Percentiles rank a stretch among this genome's conserved stretches.
Conservation (phyloP, 257 asterid species). For the Scutellaria minor region DNA sequence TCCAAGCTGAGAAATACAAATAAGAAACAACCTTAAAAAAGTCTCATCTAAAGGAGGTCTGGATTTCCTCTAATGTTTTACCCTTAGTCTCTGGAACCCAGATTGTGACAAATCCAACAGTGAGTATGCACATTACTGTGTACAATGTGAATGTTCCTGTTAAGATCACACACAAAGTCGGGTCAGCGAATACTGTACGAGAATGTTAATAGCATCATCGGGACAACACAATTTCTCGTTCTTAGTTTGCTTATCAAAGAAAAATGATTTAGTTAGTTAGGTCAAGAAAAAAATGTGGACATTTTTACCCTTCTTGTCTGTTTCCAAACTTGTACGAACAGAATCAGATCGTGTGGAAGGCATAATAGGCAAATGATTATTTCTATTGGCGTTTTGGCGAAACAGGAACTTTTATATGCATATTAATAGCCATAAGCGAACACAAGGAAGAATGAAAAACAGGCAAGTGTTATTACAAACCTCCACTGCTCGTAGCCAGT, state of each 20-base stretch:
- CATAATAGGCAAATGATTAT: no score
- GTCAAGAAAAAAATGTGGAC: no score
- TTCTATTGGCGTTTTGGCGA: no score
- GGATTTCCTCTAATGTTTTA: constrained; percentile 80
- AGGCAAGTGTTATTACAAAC: constrained; percentile 37
- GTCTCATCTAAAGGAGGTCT: constrained; percentile 64
- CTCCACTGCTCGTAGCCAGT: constrained; percentile 82
- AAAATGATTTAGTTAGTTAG: no score
- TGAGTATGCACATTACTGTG: constrained; percentile 44
- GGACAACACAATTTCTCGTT: no score
- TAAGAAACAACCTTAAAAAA: not conserved
- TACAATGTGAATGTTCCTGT: constrained; percentile 78
- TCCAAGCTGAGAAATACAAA: not conserved
- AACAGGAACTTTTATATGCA: not conserved
- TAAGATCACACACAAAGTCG: not conserved
- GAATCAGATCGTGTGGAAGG: no score
- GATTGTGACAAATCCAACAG: constrained; percentile 58
- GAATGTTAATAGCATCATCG: no score
- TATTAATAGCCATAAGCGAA: not conserved
- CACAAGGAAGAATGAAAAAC: constrained; percentile 7
- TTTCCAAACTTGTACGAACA: no score
- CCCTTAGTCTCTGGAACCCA: constrained; percentile 93
- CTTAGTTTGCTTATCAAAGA: no score
- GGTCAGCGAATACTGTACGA: no score
- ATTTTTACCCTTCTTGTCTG: no score